Evolutionary conservation across 768 basidiomycete species (phyloP), one percentile per base, ranked within the genome.

Genomic region (Lactifluus volemus): DNA sequence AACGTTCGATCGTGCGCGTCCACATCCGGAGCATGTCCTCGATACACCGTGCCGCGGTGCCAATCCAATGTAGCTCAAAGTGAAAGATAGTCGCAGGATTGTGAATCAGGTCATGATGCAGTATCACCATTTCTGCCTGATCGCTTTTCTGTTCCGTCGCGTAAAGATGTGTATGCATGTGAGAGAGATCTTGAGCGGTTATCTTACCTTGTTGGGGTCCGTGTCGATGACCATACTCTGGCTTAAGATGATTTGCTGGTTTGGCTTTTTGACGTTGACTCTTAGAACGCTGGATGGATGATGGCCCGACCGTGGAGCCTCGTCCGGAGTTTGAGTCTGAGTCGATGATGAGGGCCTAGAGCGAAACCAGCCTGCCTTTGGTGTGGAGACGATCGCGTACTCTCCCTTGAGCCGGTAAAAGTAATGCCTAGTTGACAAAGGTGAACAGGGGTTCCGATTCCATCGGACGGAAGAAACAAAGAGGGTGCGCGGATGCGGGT

Each of bases 21-120:
- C 93, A 94, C 54, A 82, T 79, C 42, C 88, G 83, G 25, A 97
- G 78, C 54, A 88, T 81, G 65, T 96, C 93, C 65, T 98, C 95
- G 54, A 98, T 89, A 64, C 86, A 87, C 21, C 90, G 83, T 25
- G 94, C 92, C 1, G 93, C 94, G 2, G 94, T 89, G 2, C 92
- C 94, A 44, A 98, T 87, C 96, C 97, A 99, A 63, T 96, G 91
- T 32, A 99, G 78, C 72, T 99, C 95, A 67, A 98, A 94, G 72
- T 98, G 96, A 75, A 97, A 97, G 60, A 89, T 91, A 32, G 88
- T 96, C n/a, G 79, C 82, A 0, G 92, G 89, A 68, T 98, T 98
- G 72, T 98, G 96, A 55, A 96, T 89, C 59, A 97, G 83, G 73
- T 98, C 97, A 72, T 95, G 85, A 70, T 98, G 95, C 29, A 98